phyloP scores from a whole-genome alignment of 257 asterid species.

The Solanum habrochaites region DNA sequence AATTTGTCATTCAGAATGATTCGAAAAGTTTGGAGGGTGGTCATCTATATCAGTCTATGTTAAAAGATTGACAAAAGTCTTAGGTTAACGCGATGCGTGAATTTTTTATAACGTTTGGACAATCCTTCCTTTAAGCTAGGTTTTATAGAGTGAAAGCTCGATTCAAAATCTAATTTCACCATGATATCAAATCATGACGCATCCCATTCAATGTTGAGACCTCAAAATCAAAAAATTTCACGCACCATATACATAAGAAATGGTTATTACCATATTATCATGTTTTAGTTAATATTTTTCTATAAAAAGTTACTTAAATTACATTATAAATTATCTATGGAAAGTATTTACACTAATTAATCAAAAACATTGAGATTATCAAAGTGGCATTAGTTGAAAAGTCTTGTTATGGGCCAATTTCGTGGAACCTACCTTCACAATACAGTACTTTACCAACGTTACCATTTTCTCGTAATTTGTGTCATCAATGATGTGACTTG shows the following conservation, averaged over 20 bases:
- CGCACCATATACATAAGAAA: too few relatives aligned
- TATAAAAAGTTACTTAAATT: neutral
- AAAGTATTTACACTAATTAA: neutral
- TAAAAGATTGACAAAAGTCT: neutral
- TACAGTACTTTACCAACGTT: neutral
- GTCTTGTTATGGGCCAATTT: neutral
- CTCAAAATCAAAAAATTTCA: too few relatives aligned
- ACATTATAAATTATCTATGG: neutral
- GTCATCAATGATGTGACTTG: neutral
- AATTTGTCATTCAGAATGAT: too few relatives aligned
- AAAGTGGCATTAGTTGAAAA: neutral
- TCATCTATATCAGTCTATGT: too few relatives aligned
- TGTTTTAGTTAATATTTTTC: neutral
- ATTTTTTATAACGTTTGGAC: accelerated
- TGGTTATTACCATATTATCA: neutral
- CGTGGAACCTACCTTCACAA: neutral
- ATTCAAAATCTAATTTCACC: too few relatives aligned
- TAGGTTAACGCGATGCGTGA: too few relatives aligned
- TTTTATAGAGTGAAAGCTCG: too few relatives aligned
- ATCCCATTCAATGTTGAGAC: too few relatives aligned
- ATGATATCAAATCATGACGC: too few relatives aligned
- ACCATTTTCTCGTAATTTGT: neutral
- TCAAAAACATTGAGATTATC: neutral
- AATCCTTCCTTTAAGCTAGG: too few relatives aligned
- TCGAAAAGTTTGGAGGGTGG: too few relatives aligned